Conservation (phyloP, 306 rosid species). For the Acacia crassicarpa region DNA sequence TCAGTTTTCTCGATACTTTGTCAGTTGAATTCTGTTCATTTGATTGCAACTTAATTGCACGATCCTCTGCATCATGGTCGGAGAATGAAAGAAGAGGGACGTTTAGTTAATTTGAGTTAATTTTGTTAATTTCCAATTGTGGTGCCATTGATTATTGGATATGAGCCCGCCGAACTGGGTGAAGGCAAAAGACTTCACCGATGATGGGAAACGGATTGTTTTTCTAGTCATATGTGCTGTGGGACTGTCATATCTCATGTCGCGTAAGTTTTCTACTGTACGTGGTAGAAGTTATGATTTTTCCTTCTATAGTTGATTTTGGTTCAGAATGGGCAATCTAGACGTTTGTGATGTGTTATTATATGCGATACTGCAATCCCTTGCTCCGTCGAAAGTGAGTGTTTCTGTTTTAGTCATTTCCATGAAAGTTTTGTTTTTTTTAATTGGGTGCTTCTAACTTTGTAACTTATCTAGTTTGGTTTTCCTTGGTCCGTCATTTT, state of each 20-base stretch:
- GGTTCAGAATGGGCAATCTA: not conserved
- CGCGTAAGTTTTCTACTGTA: constrained; percentile 41
- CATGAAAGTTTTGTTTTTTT: not conserved
- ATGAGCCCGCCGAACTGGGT: constrained; percentile 60
- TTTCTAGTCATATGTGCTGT: constrained; percentile 58
- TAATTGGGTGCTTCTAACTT: not conserved
- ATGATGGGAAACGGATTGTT: constrained; percentile 66
- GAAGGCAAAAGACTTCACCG: constrained; percentile 55
- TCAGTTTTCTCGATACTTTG: not conserved
- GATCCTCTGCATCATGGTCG: constrained; percentile 10
- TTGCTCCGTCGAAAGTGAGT: not conserved
- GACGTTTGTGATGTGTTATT: not conserved
- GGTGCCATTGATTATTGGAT: constrained; percentile 21
- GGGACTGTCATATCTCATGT: constrained; percentile 71
- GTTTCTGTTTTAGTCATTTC: not conserved
- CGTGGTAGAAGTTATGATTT: not conserved
- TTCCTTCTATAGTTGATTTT: not conserved
- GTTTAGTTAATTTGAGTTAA: constrained; percentile 23
- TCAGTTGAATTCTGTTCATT: not conserved
- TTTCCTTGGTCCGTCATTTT: not conserved
- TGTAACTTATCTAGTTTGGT: constrained; percentile 1
- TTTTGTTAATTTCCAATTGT: not conserved
- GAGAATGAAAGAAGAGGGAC: not conserved
- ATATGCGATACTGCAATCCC: not conserved
- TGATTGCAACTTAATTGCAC: not conserved